Conservation (phyloP, 768 basidiomycete species). For the Amanita inopinata region DNA sequence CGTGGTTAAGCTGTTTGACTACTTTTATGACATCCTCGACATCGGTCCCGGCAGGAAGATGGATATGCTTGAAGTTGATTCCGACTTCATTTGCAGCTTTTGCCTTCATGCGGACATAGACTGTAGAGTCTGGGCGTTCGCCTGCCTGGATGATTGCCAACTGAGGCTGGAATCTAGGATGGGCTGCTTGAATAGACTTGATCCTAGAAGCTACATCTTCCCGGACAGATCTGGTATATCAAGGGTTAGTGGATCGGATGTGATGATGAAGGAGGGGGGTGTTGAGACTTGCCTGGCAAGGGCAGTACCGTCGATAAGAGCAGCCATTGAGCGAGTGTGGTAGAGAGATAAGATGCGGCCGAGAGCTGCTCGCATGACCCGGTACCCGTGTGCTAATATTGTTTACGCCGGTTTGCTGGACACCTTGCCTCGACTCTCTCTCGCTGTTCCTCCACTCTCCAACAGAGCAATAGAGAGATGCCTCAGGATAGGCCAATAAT, state of each 20-base stretch:
- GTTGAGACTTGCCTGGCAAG: slow-evolving; percentile 63
- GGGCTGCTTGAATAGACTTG: slow-evolving; percentile 46
- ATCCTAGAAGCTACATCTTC: slow-evolving; percentile 66
- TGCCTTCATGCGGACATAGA: slow-evolving; percentile 95
- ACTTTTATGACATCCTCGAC: slow-evolving; percentile 68
- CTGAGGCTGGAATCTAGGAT: slow-evolving; percentile 85
- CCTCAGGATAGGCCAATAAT: no score
- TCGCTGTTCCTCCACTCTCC: no score
- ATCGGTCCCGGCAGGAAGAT: slow-evolving; percentile 54
- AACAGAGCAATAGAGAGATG: no score
- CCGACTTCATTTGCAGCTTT: slow-evolving; percentile 95
- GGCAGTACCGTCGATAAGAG: slow-evolving; percentile 73
- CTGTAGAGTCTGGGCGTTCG: slow-evolving; percentile 78
- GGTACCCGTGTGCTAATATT: background rate
- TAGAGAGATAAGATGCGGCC: slow-evolving; percentile 25
- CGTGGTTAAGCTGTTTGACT: slow-evolving; percentile 76
- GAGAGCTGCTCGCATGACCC: background rate
- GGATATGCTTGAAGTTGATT: slow-evolving; percentile 76
- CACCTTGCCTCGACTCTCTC: no score
- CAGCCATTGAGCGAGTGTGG: slow-evolving; percentile 29
- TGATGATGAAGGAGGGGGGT: slow-evolving; percentile 1
- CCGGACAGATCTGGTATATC: slow-evolving; percentile 59
- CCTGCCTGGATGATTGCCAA: slow-evolving; percentile 94
- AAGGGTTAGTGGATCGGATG: background rate
- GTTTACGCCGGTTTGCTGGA: background rate